A percentile compares a stretch with the other conserved stretches of the same genome.
phyloP scores from a whole-genome alignment of 768 basidiomycete genomes.

The Fomitopsis pulvina region DNA sequence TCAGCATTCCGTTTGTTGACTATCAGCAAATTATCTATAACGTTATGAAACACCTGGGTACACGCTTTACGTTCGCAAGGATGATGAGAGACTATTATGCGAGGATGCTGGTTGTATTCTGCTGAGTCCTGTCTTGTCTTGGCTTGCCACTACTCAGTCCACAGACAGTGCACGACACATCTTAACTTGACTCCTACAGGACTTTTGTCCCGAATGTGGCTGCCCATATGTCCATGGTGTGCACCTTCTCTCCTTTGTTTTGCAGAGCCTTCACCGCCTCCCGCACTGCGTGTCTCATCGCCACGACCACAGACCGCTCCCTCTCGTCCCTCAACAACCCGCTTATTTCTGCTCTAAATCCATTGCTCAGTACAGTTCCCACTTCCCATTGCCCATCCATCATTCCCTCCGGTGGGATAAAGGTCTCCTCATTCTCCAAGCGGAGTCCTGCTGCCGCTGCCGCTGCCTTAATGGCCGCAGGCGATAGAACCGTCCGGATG shows the following conservation, averaged over 20 bases:
- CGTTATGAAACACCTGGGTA: too few relatives aligned
- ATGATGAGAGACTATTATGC: too few relatives aligned
- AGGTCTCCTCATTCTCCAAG: constrained; percentile 15
- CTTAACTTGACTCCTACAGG: too few relatives aligned
- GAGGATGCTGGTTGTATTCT: too few relatives aligned
- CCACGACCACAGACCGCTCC: constrained; percentile 26
- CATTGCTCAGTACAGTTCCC: constrained; percentile 11
- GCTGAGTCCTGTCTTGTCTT: too few relatives aligned
- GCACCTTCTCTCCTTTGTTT: constrained; percentile 8
- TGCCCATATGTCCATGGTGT: constrained; percentile 16
- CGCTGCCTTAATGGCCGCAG: constrained; percentile 23
- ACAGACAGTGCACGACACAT: too few relatives aligned
- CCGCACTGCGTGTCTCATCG: constrained; percentile 24
- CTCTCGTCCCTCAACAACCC: constrained; percentile 22
- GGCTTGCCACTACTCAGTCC: too few relatives aligned
- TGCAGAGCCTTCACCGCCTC: constrained; percentile 9
- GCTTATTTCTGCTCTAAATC: constrained; percentile 22
- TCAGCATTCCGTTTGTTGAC: too few relatives aligned
- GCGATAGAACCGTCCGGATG: constrained; percentile 31
- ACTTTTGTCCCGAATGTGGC: constrained; percentile 4
- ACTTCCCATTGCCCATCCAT: constrained; percentile 33
- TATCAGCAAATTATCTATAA: too few relatives aligned
- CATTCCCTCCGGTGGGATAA: constrained; percentile 21
- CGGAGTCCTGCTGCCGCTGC: constrained; percentile 20
- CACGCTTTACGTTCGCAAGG: too few relatives aligned